Conservation (phyloP, 2,329 filamentous ascomycete genomes). For the Fusarium papillatum region DNA sequence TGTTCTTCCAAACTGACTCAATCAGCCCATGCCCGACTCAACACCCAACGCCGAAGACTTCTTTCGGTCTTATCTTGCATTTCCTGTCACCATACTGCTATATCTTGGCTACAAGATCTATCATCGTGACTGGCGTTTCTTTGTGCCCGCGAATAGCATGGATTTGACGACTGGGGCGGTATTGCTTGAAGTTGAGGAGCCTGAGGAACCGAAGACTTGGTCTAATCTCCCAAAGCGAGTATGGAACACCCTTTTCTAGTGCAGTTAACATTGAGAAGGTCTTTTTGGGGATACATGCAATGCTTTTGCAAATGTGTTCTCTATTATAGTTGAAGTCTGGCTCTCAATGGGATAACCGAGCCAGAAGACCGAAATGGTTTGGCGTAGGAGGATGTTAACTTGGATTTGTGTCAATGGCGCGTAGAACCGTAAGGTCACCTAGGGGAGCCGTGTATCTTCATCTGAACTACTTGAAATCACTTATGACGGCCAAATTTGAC, state of each 20-base stretch:
- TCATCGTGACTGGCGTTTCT: constrained; percentile 68
- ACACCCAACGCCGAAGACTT: constrained; percentile 78
- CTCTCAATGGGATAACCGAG: no score
- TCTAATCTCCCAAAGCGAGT: neutral
- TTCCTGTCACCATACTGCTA: constrained; percentile 74
- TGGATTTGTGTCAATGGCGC: neutral
- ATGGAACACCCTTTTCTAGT: neutral
- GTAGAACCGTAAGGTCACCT: neutral
- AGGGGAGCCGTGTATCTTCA: neutral
- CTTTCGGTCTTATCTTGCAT: constrained; percentile 78
- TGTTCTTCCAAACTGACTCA: neutral
- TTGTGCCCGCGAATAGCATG: constrained; percentile 80
- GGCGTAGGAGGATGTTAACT: neutral
- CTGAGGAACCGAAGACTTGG: constrained; percentile 71
- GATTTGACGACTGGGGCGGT: constrained; percentile 86
- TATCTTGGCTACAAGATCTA: constrained; percentile 83
- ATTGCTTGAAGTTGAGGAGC: constrained; percentile 82
- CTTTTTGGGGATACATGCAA: neutral
- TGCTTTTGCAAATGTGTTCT: neutral
- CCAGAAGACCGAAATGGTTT: no score
- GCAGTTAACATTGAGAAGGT: neutral
- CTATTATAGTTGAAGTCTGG: no score
- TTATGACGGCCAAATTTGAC: no score
- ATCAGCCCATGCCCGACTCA: constrained; percentile 60
- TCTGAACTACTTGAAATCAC: no score